Base-by-base conservation (phyloP, 345 rosid genomes). In the rapeseed (Brassica napus) region DNA sequence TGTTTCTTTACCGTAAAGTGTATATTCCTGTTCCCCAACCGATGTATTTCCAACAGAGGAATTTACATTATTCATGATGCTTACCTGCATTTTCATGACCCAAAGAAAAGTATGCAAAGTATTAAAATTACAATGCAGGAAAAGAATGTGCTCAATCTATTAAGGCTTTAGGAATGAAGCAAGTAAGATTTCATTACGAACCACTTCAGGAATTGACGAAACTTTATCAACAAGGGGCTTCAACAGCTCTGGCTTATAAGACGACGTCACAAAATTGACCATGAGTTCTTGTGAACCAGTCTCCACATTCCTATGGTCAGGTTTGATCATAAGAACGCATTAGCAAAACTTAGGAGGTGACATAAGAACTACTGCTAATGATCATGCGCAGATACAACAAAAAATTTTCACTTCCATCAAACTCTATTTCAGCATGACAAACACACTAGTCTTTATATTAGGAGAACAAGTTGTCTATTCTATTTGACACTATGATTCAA, bases 251-350 rank as follows among this genome's bases (percentile, higher is more conserved):
- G 97, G 97, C 79, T 88, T 79, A 86, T 90, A 88, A 37, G 89
- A 88, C 2, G 97, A 90, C 35, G 97, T 94, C 80, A 94, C 97
- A 83, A 94, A 91, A 76, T 92, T 94, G 79, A 92, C 97, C 97
- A 94, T 94, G 42, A 94, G 87, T 75, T 94, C 92, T 39, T 81
- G 90, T 37, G 76, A 72, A 79, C 92, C 87, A 75, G 92, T 87
- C 79, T 81, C 82, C 72, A 83, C 73, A 82, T 91, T 85, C 86
- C 98, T 94, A 85, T 79, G 74, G 30, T 71, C 55, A 83, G 49
- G 70, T 74, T 84, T 52, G 52, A 68, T 11, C 59, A 77, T 39
- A 65, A 67, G 47, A 68, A 75, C 23, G 61, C 9, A 58, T 76
- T 59, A 65, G 74, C 62, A 21, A 75, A 75, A 68, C 69, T 26